Evolutionary conservation across 441 rosid species (phyloP).

Genomic region (Pelargonium myrrhifolium): DNA sequence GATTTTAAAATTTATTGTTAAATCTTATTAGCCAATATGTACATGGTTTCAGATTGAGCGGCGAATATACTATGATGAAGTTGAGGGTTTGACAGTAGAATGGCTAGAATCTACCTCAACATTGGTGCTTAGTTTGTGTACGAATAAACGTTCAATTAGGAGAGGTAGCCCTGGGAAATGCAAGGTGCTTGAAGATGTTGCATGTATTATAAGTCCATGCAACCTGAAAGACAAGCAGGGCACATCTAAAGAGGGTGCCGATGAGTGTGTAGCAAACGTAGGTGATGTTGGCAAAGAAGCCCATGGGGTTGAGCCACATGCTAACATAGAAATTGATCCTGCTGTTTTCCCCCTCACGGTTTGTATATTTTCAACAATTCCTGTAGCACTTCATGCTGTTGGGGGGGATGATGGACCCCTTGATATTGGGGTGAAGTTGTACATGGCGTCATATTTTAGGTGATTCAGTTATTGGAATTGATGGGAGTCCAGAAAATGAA

Average conservation of each 20-base stretch:
- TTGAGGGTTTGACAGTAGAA: conserved; percentile 67
- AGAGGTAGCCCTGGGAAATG: conserved; percentile 35
- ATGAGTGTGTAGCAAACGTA: conserved; percentile 16
- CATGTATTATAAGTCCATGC: conserved; percentile 46
- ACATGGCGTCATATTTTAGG: conserved; percentile 58
- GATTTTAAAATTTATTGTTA: neutral
- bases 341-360: conserved; percentile 62
- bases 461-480: conserved; percentile 17
- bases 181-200: conserved; percentile 51
- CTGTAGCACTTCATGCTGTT: conserved; percentile 68
- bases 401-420: conserved; percentile 82
- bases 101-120: conserved; percentile 84
- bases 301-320: conserved; percentile 15
- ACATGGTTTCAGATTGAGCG: conserved; percentile 52
- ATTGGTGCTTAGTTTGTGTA: conserved; percentile 44
- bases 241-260: conserved; percentile 8
- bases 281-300: conserved; percentile 13
- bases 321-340: conserved; percentile 35
- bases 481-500: conserved; percentile 9
- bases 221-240: conserved; percentile 24
- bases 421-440: conserved; percentile 66
- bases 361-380: conserved; percentile 58
- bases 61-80: conserved; percentile 67
- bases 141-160: conserved; percentile 35
- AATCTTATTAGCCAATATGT: neutral